Evolutionary conservation across 1,284 basidiomycete genomes (phyloP).

Genomic region (Moesziomyces antarcticus): DNA sequence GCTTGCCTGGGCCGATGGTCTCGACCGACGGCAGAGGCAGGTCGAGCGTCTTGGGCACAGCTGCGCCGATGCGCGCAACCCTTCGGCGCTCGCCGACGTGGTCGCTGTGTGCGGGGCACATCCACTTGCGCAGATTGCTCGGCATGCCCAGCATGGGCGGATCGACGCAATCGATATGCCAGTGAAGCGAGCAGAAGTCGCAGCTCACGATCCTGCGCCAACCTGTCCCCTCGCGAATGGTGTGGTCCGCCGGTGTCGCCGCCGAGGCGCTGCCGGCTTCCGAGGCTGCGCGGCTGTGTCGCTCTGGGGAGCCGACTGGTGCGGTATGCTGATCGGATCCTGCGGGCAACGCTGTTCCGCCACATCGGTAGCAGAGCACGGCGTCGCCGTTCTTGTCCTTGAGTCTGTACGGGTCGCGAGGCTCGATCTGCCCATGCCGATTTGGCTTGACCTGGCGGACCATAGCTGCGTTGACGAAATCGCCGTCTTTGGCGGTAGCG

Average conservation of each 20-base stretch:
- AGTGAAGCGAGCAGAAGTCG: conserved; percentile 93
- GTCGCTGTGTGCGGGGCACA: conserved; percentile 96
- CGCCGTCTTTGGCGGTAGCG: conserved; percentile 64
- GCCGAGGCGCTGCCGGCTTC: not conserved
- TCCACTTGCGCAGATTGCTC: conserved; percentile 90
- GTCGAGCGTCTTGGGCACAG: conserved; percentile 41
- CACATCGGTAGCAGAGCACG: conserved; percentile 89
- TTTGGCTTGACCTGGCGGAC: conserved; percentile 67
- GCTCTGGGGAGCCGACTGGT: not conserved
- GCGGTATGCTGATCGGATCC: conserved; percentile 40
- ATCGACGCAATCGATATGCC: conserved; percentile 95
- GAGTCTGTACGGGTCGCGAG: conserved; percentile 87
- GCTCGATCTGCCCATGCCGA: conserved; percentile 87
- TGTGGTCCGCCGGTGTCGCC: conserved; percentile 20
- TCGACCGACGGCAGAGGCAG: conserved; percentile 39
- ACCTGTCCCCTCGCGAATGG: conserved; percentile 35
- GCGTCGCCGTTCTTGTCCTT: conserved; percentile 84
- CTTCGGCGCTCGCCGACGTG: conserved; percentile 72
- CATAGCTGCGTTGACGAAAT: conserved; percentile 76
- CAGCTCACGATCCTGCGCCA: conserved; percentile 82
- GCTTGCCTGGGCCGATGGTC: conserved; percentile 74
- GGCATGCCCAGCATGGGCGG: conserved; percentile 90
- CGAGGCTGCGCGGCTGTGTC: conserved; percentile 1
- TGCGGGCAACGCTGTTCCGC: conserved; percentile 76
- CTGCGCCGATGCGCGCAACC: conserved; percentile 44